Evolutionary conservation across 768 basidiomycete genomes (phyloP).

Genomic region (Sarcodon sp.): DNA sequence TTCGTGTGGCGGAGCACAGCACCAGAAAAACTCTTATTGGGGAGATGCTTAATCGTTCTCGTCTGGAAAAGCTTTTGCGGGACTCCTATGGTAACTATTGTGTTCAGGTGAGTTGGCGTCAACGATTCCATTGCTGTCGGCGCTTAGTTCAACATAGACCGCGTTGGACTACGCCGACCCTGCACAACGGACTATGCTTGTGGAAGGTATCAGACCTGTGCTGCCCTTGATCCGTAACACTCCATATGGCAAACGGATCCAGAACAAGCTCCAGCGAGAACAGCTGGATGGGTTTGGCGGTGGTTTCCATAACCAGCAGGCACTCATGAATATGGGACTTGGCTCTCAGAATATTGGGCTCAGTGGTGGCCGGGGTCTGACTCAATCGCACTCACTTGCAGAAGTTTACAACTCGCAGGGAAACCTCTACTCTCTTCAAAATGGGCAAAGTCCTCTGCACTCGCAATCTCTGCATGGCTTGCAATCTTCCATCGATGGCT

Average conservation of each 20-base stretch:
- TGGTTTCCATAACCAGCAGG: conserved; percentile 47
- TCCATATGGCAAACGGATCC: conserved; percentile 98
- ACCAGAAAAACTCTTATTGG: conserved; percentile 92
- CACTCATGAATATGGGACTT: conserved; percentile 45
- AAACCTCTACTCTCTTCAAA: conserved; percentile 47
- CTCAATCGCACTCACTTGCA: conserved; percentile 38
- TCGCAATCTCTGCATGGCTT: conserved; percentile 51
- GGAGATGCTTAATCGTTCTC: conserved; percentile 86
- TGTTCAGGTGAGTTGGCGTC: conserved; percentile 49
- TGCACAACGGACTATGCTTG: conserved; percentile 80
- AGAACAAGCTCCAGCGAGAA: conserved; percentile 95
- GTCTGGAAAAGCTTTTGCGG: conserved; percentile 88
- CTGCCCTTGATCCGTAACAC: conserved; percentile 97
- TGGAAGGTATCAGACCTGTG: conserved; percentile 97
- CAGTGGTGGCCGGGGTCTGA: conserved; percentile 22
- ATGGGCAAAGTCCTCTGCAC: conserved; percentile 34
- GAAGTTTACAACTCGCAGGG: conserved; percentile 58
- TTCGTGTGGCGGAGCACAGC: conserved; percentile 93
- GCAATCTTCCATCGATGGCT: conserved; percentile 66
- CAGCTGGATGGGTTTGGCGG: conserved; percentile 51
- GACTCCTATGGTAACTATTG: conserved; percentile 98
- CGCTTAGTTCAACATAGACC: conserved; percentile 41
- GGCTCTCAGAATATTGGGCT: conserved; percentile 42
- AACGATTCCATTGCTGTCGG: conserved; percentile 4
- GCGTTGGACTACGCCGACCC: conserved; percentile 97